Conservation (phyloP, 2,329 filamentous ascomycete species). For the Penicillium sp. region DNA sequence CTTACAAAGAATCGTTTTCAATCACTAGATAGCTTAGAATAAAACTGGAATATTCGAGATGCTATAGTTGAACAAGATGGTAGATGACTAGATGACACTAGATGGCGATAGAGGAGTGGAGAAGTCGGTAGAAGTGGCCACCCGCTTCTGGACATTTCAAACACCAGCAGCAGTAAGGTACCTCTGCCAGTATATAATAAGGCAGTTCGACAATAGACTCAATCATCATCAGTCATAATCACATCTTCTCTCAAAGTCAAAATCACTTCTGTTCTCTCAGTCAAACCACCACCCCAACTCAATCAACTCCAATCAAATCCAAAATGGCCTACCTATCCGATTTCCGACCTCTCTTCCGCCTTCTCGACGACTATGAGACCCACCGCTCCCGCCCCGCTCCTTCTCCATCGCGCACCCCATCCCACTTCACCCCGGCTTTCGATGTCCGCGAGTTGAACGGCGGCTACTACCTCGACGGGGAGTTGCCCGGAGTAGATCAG, state of each 20-base stretch:
- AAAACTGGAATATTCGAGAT: not conserved
- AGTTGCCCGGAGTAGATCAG: slow-evolving; percentile 43
- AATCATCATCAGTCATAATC: not conserved
- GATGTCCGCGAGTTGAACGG: slow-evolving; percentile 42
- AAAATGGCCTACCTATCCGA: slow-evolving; percentile 41
- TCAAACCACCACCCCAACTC: not conserved
- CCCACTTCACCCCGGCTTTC: slow-evolving; percentile 38
- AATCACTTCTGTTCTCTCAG: not conserved
- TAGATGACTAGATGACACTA: not conserved
- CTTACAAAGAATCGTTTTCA: not conserved
- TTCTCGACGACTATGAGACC: slow-evolving; percentile 41
- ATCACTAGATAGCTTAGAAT: not conserved
- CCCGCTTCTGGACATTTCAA: slow-evolving; percentile 18
- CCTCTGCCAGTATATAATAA: slow-evolving; percentile 9
- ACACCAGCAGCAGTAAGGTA: slow-evolving; percentile 1
- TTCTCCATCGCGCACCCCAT: slow-evolving; percentile 10
- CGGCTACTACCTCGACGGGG: slow-evolving; percentile 43
- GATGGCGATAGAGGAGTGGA: slow-evolving; percentile 8
- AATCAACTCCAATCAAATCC: slow-evolving; percentile 13
- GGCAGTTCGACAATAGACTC: not conserved
- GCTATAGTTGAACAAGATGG: not conserved
- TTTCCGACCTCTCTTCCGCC: slow-evolving; percentile 40
- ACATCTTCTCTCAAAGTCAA: too few species aligned
- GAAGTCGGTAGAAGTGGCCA: slow-evolving; percentile 13
- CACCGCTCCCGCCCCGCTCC: slow-evolving; percentile 26